Conservation (phyloP, 352 stramenopile species). For the Pelagophyceae sp. region DNA sequence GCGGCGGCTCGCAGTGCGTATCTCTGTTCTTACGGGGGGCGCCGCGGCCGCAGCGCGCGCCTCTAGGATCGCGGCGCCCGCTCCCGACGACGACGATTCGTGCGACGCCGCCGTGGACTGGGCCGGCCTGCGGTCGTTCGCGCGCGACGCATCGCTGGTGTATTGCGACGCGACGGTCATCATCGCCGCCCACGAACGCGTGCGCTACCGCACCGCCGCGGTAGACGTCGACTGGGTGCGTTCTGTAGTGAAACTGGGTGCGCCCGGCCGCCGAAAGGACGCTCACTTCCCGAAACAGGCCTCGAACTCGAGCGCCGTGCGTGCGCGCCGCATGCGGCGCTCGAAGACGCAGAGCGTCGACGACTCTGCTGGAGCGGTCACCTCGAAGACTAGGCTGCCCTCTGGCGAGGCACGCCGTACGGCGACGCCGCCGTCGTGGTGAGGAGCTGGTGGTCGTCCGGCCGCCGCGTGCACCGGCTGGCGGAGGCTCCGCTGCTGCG, state of each 20-base stretch:
- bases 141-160: background rate
- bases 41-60: no score
- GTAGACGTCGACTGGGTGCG: background rate
- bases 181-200: background rate
- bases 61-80: no score
- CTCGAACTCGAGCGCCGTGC: background rate
- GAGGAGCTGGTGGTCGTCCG: background rate
- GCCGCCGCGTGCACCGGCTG: no score
- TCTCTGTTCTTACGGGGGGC: no score
- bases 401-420: background rate
- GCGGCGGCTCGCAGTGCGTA: no score
- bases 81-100: background rate
- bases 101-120: background rate
- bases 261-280: no score
- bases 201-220: background rate
- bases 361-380: no score
- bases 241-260: no score
- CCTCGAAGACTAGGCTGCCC: background rate
- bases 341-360: background rate
- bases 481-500: no score
- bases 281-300: no score
- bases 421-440: background rate
- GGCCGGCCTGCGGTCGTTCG: background rate
- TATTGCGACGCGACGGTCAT: slow-evolving; percentile 1
- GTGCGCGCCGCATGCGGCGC: background rate